Evolutionary conservation across 306 rosid species (phyloP).

Genomic region (Canavalia ensiformis): DNA sequence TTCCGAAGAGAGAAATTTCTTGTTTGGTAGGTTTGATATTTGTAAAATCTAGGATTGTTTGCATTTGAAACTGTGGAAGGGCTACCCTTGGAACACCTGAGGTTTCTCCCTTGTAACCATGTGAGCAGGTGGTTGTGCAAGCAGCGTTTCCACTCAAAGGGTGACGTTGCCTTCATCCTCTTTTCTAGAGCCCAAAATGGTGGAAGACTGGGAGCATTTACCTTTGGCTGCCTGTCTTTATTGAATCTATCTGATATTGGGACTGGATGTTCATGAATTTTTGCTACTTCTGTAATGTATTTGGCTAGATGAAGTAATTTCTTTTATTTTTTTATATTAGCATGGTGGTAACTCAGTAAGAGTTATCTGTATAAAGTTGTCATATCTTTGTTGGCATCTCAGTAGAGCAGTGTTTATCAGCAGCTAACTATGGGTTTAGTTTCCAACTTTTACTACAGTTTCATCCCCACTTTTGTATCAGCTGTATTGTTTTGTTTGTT

Average conservation of each 20-base stretch:
- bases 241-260: not conserved
- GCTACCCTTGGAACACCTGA: not conserved
- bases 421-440: not conserved
- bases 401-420: not conserved
- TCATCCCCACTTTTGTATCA: not conserved
- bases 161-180: not conserved
- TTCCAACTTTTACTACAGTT: not conserved
- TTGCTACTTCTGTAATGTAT: conserved; percentile 1
- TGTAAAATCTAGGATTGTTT: not conserved
- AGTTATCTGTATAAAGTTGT: not conserved
- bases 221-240: not conserved
- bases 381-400: not conserved
- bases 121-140: not conserved
- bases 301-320: conserved; percentile 17
- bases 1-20: not conserved
- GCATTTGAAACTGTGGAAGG: not conserved
- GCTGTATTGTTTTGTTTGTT: not conserved
- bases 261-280: not conserved
- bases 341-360: not conserved
- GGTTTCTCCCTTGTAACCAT: not conserved
- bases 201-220: not conserved
- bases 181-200: not conserved
- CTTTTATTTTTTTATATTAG: not conserved
- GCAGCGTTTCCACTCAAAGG: not conserved
- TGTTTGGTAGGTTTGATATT: not conserved